phyloP scores from a whole-genome alignment of 352 stramenopile genomes.

The Aphanomyces invadans region DNA sequence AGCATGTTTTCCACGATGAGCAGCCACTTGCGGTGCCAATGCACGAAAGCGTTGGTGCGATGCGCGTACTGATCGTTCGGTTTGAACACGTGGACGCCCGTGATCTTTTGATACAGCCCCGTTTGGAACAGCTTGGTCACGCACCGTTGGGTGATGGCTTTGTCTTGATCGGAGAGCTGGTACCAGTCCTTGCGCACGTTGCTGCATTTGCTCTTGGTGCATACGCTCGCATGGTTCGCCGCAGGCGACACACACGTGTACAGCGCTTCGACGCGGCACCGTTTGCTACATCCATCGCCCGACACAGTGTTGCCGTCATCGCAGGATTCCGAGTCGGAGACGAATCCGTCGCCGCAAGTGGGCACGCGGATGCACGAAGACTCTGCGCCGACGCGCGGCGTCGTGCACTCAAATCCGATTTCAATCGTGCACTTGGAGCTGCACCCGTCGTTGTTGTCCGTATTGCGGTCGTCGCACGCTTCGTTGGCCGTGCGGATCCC shows the following conservation, averaged over 20 bases:
- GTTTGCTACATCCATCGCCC: constrained; percentile 27
- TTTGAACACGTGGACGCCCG: constrained; percentile 16
- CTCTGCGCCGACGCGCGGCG: not conserved
- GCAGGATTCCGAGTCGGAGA: constrained; percentile 26
- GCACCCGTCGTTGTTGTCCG: constrained; percentile 25
- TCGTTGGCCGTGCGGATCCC: constrained; percentile 24
- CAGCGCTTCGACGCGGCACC: constrained; percentile 26
- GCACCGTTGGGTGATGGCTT: constrained; percentile 8
- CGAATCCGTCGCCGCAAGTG: constrained; percentile 27
- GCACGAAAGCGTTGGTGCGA: constrained; percentile 22
- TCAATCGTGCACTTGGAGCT: constrained; percentile 23
- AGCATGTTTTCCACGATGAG: constrained; percentile 25
- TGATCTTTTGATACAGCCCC: constrained; percentile 21
- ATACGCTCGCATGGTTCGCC: constrained; percentile 13
- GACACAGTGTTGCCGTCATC: constrained; percentile 28
- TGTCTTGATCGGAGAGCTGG: constrained; percentile 4
- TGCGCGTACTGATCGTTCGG: constrained; percentile 22
- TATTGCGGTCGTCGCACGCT: constrained; percentile 31
- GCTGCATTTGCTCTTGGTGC: constrained; percentile 16
- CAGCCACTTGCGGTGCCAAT: constrained; percentile 25
- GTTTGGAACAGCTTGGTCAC: constrained; percentile 11
- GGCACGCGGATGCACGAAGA: not conserved
- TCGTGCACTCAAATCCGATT: constrained; percentile 26
- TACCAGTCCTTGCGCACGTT: constrained; percentile 19
- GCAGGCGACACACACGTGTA: constrained; percentile 24